These are phyloP conservation scores for Discostella stelligera DNA, from an alignment of 352 stramenopile genomes.

Conservation along the genomic window DNA sequence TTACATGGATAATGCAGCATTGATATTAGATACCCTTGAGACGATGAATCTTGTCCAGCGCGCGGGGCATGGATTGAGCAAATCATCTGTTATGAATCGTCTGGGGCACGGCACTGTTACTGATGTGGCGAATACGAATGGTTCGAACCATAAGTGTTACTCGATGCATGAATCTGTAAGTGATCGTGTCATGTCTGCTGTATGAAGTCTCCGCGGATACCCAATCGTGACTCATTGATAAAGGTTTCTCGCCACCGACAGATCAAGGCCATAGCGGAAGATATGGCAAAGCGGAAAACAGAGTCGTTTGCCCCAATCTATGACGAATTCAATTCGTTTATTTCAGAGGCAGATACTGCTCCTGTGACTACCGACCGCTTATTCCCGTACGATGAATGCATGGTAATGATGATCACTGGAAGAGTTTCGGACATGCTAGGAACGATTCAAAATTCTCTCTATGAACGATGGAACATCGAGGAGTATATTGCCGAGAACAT, in stretches of 20 bases:
- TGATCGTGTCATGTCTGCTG: conserved; percentile 5
- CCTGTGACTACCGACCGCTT: conserved; percentile 14
- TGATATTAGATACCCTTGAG: conserved; percentile 73
- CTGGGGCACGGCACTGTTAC: conserved; percentile 35
- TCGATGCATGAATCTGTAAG: conserved; percentile 80
- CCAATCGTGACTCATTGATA: neutral
- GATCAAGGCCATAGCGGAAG: conserved; percentile 77
- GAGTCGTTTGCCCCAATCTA: conserved; percentile 62
- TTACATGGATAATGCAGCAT: conserved; percentile 48
- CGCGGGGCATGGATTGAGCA: conserved; percentile 63
- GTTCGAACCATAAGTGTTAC: conserved; percentile 57
- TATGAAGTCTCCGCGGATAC: neutral
- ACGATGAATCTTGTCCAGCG: conserved; percentile 79
- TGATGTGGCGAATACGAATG: conserved; percentile 27
- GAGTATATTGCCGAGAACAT: conserved; percentile 77
- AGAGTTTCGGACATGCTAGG: conserved; percentile 33
- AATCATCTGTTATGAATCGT: conserved; percentile 31
- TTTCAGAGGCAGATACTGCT: conserved; percentile 24
- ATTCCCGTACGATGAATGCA: conserved; percentile 49
- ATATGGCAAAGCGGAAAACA: conserved; percentile 70
- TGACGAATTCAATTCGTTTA: conserved; percentile 78
- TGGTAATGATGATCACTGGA: conserved; percentile 50
- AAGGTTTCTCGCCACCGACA: conserved; percentile 18
- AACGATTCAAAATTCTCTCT: conserved; percentile 42
- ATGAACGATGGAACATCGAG: conserved; percentile 73